phyloP scores from a whole-genome alignment of 148 eudicot genomes.

The Amaranthus hypochondriacus region DNA sequence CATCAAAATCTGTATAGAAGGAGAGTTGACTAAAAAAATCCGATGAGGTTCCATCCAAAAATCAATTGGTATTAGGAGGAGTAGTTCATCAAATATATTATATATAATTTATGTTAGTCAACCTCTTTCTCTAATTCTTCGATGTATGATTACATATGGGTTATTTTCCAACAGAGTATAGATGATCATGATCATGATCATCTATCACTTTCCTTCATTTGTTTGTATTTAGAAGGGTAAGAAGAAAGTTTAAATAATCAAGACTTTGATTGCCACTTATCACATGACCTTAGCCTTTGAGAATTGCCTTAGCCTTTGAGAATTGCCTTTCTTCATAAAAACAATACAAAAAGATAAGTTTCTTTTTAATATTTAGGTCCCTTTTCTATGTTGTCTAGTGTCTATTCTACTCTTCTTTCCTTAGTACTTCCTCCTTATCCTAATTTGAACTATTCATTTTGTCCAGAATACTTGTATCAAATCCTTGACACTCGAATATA shows the following conservation, averaged over 20 bases:
- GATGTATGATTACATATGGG: no score
- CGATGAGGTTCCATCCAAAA: no score
- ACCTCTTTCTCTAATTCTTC: no score
- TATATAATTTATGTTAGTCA: no score
- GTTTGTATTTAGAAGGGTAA: not conserved
- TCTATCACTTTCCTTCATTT: slow-evolving; percentile 11
- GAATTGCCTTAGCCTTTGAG: slow-evolving; percentile 14
- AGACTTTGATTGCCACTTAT: slow-evolving; percentile 20
- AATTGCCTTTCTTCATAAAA: not conserved
- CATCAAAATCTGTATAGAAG: no score
- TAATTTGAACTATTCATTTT: not conserved
- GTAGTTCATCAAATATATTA: no score
- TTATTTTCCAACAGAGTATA: not conserved
- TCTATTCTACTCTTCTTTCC: not conserved
- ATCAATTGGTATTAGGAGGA: no score
- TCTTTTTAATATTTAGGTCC: slow-evolving; percentile 19
- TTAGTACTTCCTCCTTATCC: not conserved
- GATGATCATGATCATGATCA: not conserved
- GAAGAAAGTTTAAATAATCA: slow-evolving; percentile 4
- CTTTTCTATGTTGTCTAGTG: not conserved
- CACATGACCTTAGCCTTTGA: slow-evolving; percentile 41
- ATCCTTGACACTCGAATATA: no score
- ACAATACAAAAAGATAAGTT: slow-evolving; percentile 12
- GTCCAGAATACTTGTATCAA: not conserved
- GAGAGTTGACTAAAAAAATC: no score